Base-by-base conservation (phyloP, 1,139 yeast species). In the Lizanozyma gosingica region DNA sequence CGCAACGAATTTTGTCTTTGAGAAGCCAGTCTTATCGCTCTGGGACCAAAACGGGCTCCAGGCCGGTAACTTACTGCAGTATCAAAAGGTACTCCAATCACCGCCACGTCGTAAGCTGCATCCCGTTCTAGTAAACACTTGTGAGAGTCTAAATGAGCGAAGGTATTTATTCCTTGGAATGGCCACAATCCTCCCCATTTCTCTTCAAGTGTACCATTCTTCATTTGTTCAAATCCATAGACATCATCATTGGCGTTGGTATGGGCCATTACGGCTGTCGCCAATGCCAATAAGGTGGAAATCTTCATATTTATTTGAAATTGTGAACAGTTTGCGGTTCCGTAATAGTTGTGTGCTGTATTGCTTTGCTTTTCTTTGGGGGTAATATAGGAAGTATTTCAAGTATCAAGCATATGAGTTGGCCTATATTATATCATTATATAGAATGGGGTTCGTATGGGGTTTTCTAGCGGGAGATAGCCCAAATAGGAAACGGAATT, bases 41-140 rank as follows among this genome's bases (percentile, higher is more conserved):
- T 64, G 3, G 94, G 94, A 1, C 94, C 94, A 57, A 83, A 83
- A 43, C 94, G 63, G 4, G 94, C 88, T 15, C 92, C 90, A 0
- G 86, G 75, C 44, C 90, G 65, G 55, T 79, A 83, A 2, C 86
- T 75, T 0, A 78, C 78, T 0, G 87, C 88, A 3, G 90, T 82
- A 52, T 83, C 92, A 52, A 83, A 83, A 1, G 92, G 92, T 4
- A 80, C 83, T 8, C 92, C 92, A 45, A 83, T 69, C 17, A 83
- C 51, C 1, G 80, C 94, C 41, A 83, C 70, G 50, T 83, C 94
- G 49, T 69, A 83, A 1, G 61, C 50, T 3, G 57, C 51, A 1
- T 67, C 69, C 2, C 73, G 63, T 39, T 77, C 61, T 6, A 75
- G 43, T 32, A 83, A 65, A 52, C 94, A 83, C 45, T 66, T 65